These are phyloP conservation scores for Penicillium pancosmium DNA, from an alignment of 495 filamentous ascomycete genomes.

Conservation along the genomic window DNA sequence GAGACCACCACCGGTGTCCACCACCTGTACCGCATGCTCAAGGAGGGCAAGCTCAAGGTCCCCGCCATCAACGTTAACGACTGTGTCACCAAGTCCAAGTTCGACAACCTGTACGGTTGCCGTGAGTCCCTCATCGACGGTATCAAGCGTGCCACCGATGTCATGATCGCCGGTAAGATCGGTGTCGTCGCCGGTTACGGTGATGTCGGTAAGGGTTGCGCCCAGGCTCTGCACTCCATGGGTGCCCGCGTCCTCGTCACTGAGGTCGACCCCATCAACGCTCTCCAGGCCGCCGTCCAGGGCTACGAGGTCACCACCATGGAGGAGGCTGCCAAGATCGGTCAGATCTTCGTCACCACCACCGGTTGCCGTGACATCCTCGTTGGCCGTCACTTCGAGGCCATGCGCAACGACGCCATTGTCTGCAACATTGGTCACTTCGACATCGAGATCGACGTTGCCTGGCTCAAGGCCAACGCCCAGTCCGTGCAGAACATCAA, in stretches of 20 bases:
- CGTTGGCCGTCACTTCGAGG: conserved; percentile 88
- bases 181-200: conserved; percentile 96
- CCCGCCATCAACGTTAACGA: conserved; percentile 99
- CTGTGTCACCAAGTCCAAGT: conserved; percentile 99
- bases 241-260: conserved; percentile 96
- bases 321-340: conserved; percentile 85
- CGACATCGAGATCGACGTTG: conserved; percentile 99
- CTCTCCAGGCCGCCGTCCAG: conserved; percentile 96
- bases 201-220: conserved; percentile 99
- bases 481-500: conserved; percentile 97
- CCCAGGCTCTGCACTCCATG: conserved; percentile 92
- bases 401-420: conserved; percentile 97
- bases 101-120: conserved; percentile 99
- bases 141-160: conserved; percentile 99
- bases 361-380: conserved; percentile 99
- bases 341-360: conserved; percentile 99
- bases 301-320: conserved; percentile 97
- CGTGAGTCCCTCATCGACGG: conserved; percentile 97
- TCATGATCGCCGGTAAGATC: conserved; percentile 99
- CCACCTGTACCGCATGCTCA: conserved; percentile 98
- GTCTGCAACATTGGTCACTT: conserved; percentile 99
- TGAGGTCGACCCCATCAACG: conserved; percentile 99
- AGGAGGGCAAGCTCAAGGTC: conserved; percentile 85
- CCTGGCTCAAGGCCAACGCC: conserved; percentile 96
- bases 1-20: conserved; percentile 99